Evolutionary conservation across 352 stramenopile species (phyloP), one percentile per base, ranked within the genome.

Genomic region (Pythium myriotylum): DNA sequence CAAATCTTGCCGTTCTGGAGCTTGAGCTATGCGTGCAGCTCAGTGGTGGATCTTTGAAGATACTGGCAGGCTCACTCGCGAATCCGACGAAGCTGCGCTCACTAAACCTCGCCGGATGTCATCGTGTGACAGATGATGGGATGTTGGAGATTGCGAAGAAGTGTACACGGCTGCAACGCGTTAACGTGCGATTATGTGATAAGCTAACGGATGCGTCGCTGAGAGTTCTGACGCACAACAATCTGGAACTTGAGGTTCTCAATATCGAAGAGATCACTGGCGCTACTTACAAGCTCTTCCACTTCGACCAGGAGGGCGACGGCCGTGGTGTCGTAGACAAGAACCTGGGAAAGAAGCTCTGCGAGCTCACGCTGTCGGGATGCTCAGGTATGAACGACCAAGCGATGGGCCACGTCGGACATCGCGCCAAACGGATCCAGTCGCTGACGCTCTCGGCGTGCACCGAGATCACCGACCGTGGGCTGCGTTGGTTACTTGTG

Each of bases 231-330:
- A 96, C 83, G 1, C 88, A 97, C 59, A 90, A 95, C 59, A 96
- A 84, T 19, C 70, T 95, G 29, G 74, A 96, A 16, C 63, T 98
- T 0, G 73, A 94, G 39, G 43, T 59, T 4, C 60, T 97, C 13
- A 84, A 91, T 29, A 54, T 97, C n/a, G 83, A 96, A 51, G 92
- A 97, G 14, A 59, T 97, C 23, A 72, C 68, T 22, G 52, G 72
- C 0, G 49, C 89, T 14, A 90, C 81, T 3, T 81, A 93, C 62
- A 84, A 71, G 57, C 62, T 87, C 9, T 97, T 98, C 51, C 46
- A 86, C 17, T 97, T 96, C 59, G 88, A 97, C 52, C 74, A 89
- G 46, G 76, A 85, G 67, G 70, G 74, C 13, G 92, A 98, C 45
- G 90, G 89, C 0, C 81, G 92, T 10, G 78, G 64, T 14, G 71